Conservation (phyloP, 371 early-diverging fungal species). For the Ordospora pajunii region DNA sequence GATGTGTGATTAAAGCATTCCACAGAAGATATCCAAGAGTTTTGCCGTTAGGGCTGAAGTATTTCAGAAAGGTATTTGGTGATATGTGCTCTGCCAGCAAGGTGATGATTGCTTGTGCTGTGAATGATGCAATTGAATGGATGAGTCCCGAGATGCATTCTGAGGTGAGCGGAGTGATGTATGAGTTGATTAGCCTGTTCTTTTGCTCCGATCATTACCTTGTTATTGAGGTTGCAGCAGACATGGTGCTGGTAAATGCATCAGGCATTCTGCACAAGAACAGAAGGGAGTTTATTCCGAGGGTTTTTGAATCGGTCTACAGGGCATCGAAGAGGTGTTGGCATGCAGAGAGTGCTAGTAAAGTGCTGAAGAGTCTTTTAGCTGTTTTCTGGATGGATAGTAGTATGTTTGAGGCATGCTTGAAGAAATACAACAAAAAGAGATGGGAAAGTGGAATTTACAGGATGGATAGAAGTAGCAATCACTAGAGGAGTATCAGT, state of each 20-base stretch:
- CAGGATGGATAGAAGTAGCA: too few relatives aligned
- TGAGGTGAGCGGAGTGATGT: not conserved
- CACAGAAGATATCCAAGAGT: not conserved
- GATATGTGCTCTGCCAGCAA: not conserved
- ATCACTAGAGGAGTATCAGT: too few relatives aligned
- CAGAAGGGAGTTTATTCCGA: constrained; percentile 1
- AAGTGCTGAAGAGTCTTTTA: not conserved
- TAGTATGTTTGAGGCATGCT: constrained; percentile 22
- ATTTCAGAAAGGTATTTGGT: not conserved
- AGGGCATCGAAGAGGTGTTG: constrained; percentile 18
- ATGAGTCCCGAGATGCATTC: not conserved
- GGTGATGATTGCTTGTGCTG: not conserved
- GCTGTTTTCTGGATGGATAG: constrained; percentile 9
- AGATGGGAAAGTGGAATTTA: not conserved
- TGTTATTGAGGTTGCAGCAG: not conserved
- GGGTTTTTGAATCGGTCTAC: constrained; percentile 22
- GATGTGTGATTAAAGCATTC: not conserved
- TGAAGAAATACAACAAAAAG: constrained; percentile 17
- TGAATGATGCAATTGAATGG: not conserved
- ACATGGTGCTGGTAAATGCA: not conserved
- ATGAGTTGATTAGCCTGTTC: not conserved
- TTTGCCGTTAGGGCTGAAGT: not conserved
- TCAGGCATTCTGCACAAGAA: not conserved
- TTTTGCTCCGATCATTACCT: constrained; percentile 5
- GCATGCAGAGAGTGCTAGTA: not conserved